Evolutionary conservation across 257 asterid species (phyloP), one percentile per base, ranked within the genome.

Genomic region (Leptodermis oblonga): DNA sequence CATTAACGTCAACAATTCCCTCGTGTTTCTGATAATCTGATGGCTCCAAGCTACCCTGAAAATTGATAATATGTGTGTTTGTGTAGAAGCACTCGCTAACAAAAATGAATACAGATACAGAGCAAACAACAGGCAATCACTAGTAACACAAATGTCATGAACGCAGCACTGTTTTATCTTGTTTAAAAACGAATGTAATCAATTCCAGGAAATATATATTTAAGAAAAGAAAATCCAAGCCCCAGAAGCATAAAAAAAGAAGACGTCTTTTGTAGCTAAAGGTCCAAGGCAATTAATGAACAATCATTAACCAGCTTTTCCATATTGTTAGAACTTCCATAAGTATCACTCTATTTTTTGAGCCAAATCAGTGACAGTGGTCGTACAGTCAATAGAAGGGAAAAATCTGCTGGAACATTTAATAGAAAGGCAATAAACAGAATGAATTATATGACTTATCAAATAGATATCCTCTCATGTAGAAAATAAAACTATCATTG

Each of bases 1-100:
- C 23, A 74, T 73, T 69, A 48, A 70, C 39, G 70, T 72, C 56
- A 61, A 34, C 20, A 68, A 22, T 68, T 28, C 64, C 74, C 68
- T 68, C 83, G 39, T 31, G 73, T 63, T 39, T 70, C 71, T 72
- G 77, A 49, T 69, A 77, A 69, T 73, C 84, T 74, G 80, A 69
- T 37, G 78, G 77, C 71, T 65, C 14, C 18, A 73, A 41, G 31
- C 64, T 60, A 39, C 78, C 95, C 94, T 87, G 92, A 72, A 74
- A 62, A 20, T 2, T 20, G 41, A 76, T 67, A 63, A 69, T 14
- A 23, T 3, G 33, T 22, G 6, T 22, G 11, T 15, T 6, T 36
- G 18, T 28, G n/a, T 5, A 46, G 64, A 73, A 15, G 3, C 25
- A 42, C 34, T 23, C 15, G 26, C 36, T 23, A 64, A 49, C 51